These are phyloP conservation scores for Globisporangium uncinulatum DNA, from an alignment of 352 stramenopile genomes.

Conservation along the genomic window DNA sequence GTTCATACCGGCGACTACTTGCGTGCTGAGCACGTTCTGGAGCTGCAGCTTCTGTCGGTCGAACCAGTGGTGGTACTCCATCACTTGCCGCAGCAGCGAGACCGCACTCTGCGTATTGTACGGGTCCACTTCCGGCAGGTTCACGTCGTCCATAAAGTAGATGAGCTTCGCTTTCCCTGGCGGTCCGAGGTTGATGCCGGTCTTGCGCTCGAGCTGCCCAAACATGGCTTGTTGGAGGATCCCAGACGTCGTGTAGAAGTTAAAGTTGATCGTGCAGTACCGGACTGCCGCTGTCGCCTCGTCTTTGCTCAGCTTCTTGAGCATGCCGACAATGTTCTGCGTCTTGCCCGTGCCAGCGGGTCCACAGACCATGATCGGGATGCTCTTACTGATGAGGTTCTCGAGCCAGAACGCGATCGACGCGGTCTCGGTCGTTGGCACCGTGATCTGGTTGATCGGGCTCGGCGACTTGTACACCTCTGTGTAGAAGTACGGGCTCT, in stretches of 20 bases:
- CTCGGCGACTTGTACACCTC: constrained; percentile 82
- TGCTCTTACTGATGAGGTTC: constrained; percentile 86
- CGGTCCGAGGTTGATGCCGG: constrained; percentile 90
- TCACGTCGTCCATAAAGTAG: constrained; percentile 97
- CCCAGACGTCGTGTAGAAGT: constrained; percentile 95
- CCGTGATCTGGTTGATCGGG: constrained; percentile 87
- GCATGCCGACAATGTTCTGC: constrained; percentile 92
- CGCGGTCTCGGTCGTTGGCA: constrained; percentile 94
- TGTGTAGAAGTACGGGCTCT: constrained; percentile 93
- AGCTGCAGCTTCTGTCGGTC: constrained; percentile 91
- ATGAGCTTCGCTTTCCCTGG: constrained; percentile 91
- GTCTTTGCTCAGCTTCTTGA: constrained; percentile 90
- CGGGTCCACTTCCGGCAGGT: constrained; percentile 92
- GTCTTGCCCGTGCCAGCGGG: constrained; percentile 94
- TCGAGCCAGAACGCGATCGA: constrained; percentile 96
- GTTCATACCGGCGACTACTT: constrained; percentile 96
- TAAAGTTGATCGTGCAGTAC: constrained; percentile 95
- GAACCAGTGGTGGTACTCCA: constrained; percentile 94
- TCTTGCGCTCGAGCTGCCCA: constrained; percentile 93
- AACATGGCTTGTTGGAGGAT: constrained; percentile 93
- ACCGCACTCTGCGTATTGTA: constrained; percentile 97
- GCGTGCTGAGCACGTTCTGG: constrained; percentile 93
- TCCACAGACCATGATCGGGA: constrained; percentile 94
- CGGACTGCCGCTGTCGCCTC: constrained; percentile 76
- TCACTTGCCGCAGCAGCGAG: constrained; percentile 91